These are phyloP conservation scores for Hamamelis virginiana DNA, from an alignment of 164 flowering plant genomes.

Conservation along the genomic window DNA sequence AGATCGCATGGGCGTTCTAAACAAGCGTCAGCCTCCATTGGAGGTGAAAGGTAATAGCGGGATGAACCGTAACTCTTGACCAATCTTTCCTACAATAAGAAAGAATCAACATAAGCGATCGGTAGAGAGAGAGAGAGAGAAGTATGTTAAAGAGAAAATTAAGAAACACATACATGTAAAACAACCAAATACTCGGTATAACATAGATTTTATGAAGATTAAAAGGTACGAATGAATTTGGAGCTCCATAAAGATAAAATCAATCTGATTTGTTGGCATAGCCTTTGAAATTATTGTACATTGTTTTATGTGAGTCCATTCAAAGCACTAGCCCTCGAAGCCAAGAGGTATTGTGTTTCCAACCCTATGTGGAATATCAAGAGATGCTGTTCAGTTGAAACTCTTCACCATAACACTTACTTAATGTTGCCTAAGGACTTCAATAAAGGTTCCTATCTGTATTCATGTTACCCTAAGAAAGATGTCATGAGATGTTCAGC, in stretches of 20 bases:
- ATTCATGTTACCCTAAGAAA: no score
- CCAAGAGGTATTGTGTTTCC: no score
- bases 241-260: neutral
- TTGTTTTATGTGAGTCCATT: no score
- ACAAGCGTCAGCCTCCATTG: neutral
- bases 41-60: neutral
- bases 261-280: no score
- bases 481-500: no score
- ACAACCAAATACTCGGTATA: neutral
- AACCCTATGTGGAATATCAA: no score
- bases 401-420: no score
- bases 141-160: neutral
- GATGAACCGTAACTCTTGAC: constrained; percentile 4
- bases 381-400: no score
- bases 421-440: no score
- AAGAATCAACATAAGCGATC: neutral
- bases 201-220: constrained; percentile 4
- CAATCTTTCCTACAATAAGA: constrained; percentile 11
- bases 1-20: neutral
- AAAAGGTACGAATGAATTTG: neutral
- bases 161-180: neutral
- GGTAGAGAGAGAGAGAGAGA: neutral
- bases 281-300: no score
- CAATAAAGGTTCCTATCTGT: no score
- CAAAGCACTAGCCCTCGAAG: no score